Conservation (phyloP, 2,329 filamentous ascomycete species). For the Aspergillus oerlinghausenensis region DNA sequence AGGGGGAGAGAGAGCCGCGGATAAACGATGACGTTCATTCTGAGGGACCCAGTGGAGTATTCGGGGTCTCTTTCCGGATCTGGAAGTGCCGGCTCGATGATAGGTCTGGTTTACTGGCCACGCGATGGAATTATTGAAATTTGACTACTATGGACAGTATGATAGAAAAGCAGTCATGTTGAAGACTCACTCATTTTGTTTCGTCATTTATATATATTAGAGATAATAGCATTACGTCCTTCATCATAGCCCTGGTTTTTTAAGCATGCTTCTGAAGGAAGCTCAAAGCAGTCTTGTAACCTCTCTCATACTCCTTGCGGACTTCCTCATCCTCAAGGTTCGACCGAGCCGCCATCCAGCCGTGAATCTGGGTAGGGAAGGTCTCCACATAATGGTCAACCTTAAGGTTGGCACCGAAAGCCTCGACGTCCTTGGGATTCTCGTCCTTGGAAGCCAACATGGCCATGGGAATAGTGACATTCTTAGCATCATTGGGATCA, state of each 20-base stretch:
- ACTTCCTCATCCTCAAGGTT: conserved; percentile 38
- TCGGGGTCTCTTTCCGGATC: not conserved
- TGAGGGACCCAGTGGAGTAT: not conserved
- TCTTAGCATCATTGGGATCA: conserved; percentile 53
- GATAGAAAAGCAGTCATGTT: not conserved
- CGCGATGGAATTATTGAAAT: no score
- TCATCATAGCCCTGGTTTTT: not conserved
- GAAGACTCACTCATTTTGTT: not conserved
- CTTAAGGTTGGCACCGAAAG: conserved; percentile 36
- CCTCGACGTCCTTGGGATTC: conserved; percentile 43
- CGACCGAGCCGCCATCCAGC: conserved; percentile 44
- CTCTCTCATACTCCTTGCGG: conserved; percentile 41
- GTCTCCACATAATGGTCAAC: conserved; percentile 42
- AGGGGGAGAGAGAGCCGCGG: not conserved
- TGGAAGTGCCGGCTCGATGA: not conserved
- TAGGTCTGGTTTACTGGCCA: no score
- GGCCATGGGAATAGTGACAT: conserved; percentile 53
- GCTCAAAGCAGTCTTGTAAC: conserved; percentile 37
- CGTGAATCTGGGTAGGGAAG: conserved; percentile 42
- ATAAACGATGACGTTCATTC: not conserved
- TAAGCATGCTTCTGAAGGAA: conserved; percentile 41
- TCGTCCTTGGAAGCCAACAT: conserved; percentile 57
- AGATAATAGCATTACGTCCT: not conserved
- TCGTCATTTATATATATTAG: not conserved
- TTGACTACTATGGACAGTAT: no score